Base-by-base conservation (phyloP, 164 flowering plant species). In the Brasenia schreberi region DNA sequence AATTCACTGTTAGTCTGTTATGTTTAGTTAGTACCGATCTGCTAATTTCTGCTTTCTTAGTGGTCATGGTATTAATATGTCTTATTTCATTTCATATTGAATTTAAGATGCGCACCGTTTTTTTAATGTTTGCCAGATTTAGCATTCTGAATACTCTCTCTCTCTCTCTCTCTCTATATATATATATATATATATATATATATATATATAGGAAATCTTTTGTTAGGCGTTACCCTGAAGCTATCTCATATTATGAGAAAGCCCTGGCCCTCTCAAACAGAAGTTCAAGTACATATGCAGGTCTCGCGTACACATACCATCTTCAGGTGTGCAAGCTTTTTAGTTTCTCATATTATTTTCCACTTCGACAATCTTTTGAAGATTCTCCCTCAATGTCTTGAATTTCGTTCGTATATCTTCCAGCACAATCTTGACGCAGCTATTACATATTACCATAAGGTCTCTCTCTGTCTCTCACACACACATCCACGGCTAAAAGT, bases 231-330 rank as follows among this genome's bases (percentile, higher is more conserved):
- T 92, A 85, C 72, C 66, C 76, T 67, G 92, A 95, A 70, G 99
- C 99, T 64, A 85, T 88, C 67, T 73, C 81, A 14, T 81, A 80
- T 70, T 95, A 95, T 76, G 97, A 95, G 76, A 88, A 82, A 81
- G 97, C 99, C 65, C 88, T 95, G 67, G 77, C 90, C 62, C 73
- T 95, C 70, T 89, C 99, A 60, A 85, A 87, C n/a, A 84, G 76
- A 87, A 95, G 92, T 77, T 72, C 84, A 77, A 88, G 96, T 80
- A 87, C 97, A 49, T 95, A 88, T 77, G 92, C 99, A 6, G 99
- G 97, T 70, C 88, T 95, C 68, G 99, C 99, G 14, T 95, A 92
- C 78, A 88, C 97, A 43, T 87, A 89, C 59, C 99, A 95, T 75
- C 73, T 93, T 63, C 97, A 84, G 98, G 98, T 93, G 81, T 27